phyloP scores from a whole-genome alignment of 257 asterid genomes.

The Solanum pinnatisectum region DNA sequence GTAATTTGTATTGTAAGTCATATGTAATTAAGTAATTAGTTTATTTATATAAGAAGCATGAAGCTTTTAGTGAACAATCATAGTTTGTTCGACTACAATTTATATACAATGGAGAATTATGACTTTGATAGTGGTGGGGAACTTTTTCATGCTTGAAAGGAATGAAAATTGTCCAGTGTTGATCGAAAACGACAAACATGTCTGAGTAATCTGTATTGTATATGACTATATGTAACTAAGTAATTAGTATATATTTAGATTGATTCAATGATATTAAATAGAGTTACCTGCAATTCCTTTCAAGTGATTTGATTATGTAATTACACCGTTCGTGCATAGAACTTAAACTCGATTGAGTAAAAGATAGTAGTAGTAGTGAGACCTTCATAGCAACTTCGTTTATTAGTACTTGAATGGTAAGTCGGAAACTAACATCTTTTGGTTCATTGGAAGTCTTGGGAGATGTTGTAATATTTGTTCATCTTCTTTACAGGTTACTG shows the following conservation, averaged over 20 bases:
- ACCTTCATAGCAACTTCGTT: not conserved
- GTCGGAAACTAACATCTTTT: not conserved
- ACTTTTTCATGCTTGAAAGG: not conserved
- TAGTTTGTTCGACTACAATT: not conserved
- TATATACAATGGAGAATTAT: not conserved
- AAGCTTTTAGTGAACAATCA: not conserved
- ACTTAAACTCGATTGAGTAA: not conserved
- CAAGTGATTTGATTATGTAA: not conserved
- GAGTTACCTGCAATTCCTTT: not conserved
- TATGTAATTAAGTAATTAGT: no score
- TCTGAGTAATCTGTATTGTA: no score
- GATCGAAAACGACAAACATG: no score
- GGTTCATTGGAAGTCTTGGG: not conserved
- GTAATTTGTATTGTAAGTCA: no score
- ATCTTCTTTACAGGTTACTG: no score
- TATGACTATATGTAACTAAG: not conserved
- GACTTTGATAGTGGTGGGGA: not conserved
- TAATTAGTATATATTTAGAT: not conserved
- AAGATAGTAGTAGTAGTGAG: not conserved
- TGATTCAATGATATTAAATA: not conserved
- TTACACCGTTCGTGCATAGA: not conserved
- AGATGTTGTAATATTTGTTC: not conserved
- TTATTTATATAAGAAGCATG: no score
- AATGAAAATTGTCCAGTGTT: no score
- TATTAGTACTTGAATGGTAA: not conserved